Conservation (phyloP, 345 rosid species). For the Populus pruinosa region DNA sequence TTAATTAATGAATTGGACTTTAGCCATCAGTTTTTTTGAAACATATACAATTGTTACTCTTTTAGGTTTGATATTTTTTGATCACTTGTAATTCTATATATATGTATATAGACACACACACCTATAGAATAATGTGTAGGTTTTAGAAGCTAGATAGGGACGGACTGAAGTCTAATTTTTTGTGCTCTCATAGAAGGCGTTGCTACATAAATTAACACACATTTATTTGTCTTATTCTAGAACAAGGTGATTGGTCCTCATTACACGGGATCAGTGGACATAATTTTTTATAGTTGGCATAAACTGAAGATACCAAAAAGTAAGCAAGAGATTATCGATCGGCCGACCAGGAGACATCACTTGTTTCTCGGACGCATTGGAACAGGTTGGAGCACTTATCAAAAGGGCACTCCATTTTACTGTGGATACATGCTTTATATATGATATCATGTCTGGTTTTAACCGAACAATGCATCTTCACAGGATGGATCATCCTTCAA, state of each 20-base stretch:
- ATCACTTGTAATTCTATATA: too few species aligned
- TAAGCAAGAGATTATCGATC: background rate
- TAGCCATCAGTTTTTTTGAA: too few species aligned
- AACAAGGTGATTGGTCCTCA: background rate
- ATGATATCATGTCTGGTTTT: slow-evolving; percentile 10
- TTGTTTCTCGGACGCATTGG: background rate
- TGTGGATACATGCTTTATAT: slow-evolving; percentile 8
- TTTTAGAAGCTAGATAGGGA: too few species aligned
- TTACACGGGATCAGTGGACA: background rate
- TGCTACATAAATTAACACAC: background rate
- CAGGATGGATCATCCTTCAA: background rate
- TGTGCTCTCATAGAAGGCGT: too few species aligned
- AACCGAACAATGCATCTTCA: slow-evolving; percentile 5
- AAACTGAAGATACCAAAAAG: background rate
- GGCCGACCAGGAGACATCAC: slow-evolving; percentile 13
- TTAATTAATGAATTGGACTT: too few species aligned
- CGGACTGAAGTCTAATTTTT: too few species aligned
- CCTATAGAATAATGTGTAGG: too few species aligned
- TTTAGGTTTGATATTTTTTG: too few species aligned
- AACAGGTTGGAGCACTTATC: slow-evolving; percentile 2
- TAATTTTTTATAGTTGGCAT: background rate
- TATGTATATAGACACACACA: too few species aligned
- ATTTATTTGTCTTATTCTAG: background rate
- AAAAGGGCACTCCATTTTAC: background rate
- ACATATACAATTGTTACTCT: too few species aligned